A percentile compares a stretch with the other conserved stretches of the same genome.
phyloP scores from a whole-genome alignment of 1,284 basidiomycete species.

The Thelephora terrestris region DNA sequence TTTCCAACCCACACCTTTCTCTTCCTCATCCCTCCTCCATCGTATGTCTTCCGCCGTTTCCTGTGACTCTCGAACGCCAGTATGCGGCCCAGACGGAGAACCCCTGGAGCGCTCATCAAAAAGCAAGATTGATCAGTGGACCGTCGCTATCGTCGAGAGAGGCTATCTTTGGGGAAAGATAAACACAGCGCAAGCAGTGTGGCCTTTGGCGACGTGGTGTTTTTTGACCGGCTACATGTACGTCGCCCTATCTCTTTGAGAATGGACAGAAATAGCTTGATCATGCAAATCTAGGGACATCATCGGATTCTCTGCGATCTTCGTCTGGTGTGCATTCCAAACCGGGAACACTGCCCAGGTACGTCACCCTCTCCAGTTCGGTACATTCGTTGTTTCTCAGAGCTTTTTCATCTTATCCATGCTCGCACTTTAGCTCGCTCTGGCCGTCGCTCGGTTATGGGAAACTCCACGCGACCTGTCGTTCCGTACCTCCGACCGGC shows the following conservation, averaged over 20 bases:
- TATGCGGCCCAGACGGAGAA: too few relatives aligned
- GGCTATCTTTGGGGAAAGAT: slow-evolving; percentile 39
- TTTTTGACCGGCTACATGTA: slow-evolving; percentile 84
- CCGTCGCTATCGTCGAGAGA: not conserved
- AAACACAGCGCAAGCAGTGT: slow-evolving; percentile 46
- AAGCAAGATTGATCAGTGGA: not conserved
- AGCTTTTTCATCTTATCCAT: slow-evolving; percentile 16
- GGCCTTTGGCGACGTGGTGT: slow-evolving; percentile 64
- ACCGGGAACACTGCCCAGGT: slow-evolving; percentile 67
- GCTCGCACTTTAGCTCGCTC: slow-evolving; percentile 38
- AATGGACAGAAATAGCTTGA: not conserved
- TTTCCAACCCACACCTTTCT: too few relatives aligned
- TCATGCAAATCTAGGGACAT: slow-evolving; percentile 37
- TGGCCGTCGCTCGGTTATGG: slow-evolving; percentile 59
- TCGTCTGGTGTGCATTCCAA: slow-evolving; percentile 84
- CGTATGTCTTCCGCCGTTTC: too few relatives aligned
- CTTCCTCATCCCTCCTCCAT: too few relatives aligned
- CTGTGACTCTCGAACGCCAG: too few relatives aligned
- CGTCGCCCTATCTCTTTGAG: slow-evolving; percentile 18
- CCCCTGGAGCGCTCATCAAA: too few relatives aligned
- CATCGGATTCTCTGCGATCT: slow-evolving; percentile 71
- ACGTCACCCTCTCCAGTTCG: slow-evolving; percentile 7
- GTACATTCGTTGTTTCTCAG: not conserved
- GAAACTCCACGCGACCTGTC: slow-evolving; percentile 40
- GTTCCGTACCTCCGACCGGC: slow-evolving; percentile 73